Base-by-base conservation (phyloP, 2,329 filamentous ascomycete species). In the Aspergillus jensenii region DNA sequence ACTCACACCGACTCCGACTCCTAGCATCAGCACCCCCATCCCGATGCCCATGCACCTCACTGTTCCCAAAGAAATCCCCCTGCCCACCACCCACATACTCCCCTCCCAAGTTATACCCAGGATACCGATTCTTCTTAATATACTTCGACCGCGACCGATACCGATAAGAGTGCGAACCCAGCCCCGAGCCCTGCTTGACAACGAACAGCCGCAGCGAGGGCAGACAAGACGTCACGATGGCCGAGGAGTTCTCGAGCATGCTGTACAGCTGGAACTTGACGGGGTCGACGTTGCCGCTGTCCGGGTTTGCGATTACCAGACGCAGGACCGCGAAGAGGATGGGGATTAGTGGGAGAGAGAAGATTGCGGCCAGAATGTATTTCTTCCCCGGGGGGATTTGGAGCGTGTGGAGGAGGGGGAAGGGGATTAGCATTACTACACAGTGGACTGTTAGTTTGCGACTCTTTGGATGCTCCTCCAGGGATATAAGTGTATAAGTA, bases 211-310 rank as follows among this genome's bases (percentile, higher is more conserved):
- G 11, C 11, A 52, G 25, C 14, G 39, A 31, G 9, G 50, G 50
- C 12, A 52, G 21, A 52, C 50, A 52, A 7, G 50, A 45, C 0
- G 50, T 52, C 3, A 52, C 33, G 12, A 52, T 52, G 1, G 50
- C 50, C 7, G 50, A 52, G 7, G 50, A 44, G 27, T 52, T 52
- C 40, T 52, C 50, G 5, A 52, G 50, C 50, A 52, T 52, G 3
- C 39, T 44, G 27, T 44, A 52, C 6, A 52, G 15, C 40, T 52
- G 50, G 50, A 52, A 52, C 31, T 52, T 52, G 39, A 52, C 35
- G 23, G 50, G 50, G 39, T 52, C 50, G 50, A 52, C 50, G 23
- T 52, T 52, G 3, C 23, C 25, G 15, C 25, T 19, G 21, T 31
- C 27, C 2, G 50, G 39, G 39, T 52, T 52, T 11, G 50, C 50